Evolutionary conservation across 768 basidiomycete species (phyloP).

Genomic region (Pisolithus sp.): DNA sequence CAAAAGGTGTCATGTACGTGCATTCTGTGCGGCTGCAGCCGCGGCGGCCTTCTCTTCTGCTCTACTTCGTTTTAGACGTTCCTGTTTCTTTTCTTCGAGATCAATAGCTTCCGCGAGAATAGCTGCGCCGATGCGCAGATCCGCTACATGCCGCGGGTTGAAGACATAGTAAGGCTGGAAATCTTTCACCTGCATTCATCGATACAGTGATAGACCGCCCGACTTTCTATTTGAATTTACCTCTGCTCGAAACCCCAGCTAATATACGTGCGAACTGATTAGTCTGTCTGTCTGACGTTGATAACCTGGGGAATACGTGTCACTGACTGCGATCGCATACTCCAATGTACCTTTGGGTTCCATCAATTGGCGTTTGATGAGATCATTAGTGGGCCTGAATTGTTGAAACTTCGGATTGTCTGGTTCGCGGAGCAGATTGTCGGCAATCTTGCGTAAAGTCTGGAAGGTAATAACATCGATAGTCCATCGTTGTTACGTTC

Average conservation of each 20-base stretch:
- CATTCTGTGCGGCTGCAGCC: slow-evolving; percentile 52
- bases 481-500: not conserved
- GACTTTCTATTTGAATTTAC: slow-evolving; percentile 29
- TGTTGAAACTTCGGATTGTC: slow-evolving; percentile 63
- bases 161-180: slow-evolving; percentile 74
- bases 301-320: not conserved
- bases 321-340: slow-evolving; percentile 69
- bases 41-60: slow-evolving; percentile 54
- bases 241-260: slow-evolving; percentile 73
- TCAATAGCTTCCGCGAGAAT: slow-evolving; percentile 61
- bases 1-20: slow-evolving; percentile 15
- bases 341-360: slow-evolving; percentile 69
- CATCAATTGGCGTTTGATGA: slow-evolving; percentile 60
- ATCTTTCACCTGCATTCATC: slow-evolving; percentile 46
- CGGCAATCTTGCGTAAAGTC: slow-evolving; percentile 63
- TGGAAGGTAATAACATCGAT: slow-evolving; percentile 23
- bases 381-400: slow-evolving; percentile 71
- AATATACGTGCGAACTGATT: slow-evolving; percentile 2
- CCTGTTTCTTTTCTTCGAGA: slow-evolving; percentile 43
- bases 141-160: slow-evolving; percentile 42
- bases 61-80: slow-evolving; percentile 40
- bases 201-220: no score
- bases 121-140: slow-evolving; percentile 56
- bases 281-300: not conserved
- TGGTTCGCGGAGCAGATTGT: slow-evolving; percentile 70